These are phyloP conservation scores for Ceratocystis colombiana DNA, from an alignment of 2,329 filamentous ascomycete species.

Conservation along the genomic window DNA sequence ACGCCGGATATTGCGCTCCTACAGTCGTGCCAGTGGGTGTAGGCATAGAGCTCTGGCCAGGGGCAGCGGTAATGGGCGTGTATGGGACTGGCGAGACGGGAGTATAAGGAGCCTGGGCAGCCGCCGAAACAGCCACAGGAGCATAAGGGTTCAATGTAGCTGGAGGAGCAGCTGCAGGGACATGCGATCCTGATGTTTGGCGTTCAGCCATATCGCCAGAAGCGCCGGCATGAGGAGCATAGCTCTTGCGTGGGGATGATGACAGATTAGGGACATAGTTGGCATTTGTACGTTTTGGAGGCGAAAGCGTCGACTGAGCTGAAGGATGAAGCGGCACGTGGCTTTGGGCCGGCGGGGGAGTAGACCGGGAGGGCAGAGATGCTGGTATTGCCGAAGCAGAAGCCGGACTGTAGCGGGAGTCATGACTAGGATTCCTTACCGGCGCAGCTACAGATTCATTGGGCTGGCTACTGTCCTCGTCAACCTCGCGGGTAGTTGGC, in stretches of 20 bases:
- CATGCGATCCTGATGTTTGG: slow-evolving; percentile 46
- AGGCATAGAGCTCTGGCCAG: slow-evolving; percentile 18
- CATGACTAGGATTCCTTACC: slow-evolving; percentile 28
- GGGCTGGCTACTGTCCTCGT: slow-evolving; percentile 37
- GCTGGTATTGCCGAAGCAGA: slow-evolving; percentile 29
- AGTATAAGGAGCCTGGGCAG: not conserved
- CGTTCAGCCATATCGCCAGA: slow-evolving; percentile 31
- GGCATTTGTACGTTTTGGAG: slow-evolving; percentile 45
- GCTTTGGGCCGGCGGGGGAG: slow-evolving; percentile 40
- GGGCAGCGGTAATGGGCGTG: slow-evolving; percentile 27
- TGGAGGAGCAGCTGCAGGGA: slow-evolving; percentile 34
- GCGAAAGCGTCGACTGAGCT: slow-evolving; percentile 41
- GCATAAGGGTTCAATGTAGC: slow-evolving; percentile 16
- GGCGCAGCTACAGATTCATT: slow-evolving; percentile 26
- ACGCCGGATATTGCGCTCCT: slow-evolving; percentile 20
- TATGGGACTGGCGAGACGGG: slow-evolving; percentile 5
- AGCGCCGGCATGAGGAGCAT: not conserved
- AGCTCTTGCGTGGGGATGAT: slow-evolving; percentile 19
- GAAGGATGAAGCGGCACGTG: slow-evolving; percentile 26
- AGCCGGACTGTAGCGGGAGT: slow-evolving; percentile 36
- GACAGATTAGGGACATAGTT: slow-evolving; percentile 36
- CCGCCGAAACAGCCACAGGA: not conserved
- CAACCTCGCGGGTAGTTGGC: slow-evolving; percentile 52
- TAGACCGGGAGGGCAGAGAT: slow-evolving; percentile 34
- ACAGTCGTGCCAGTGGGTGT: slow-evolving; percentile 20